These are phyloP conservation scores for Arthrobotrys sphaeroides DNA, from an alignment of 2,329 filamentous ascomycete species.

Conservation along the genomic window DNA sequence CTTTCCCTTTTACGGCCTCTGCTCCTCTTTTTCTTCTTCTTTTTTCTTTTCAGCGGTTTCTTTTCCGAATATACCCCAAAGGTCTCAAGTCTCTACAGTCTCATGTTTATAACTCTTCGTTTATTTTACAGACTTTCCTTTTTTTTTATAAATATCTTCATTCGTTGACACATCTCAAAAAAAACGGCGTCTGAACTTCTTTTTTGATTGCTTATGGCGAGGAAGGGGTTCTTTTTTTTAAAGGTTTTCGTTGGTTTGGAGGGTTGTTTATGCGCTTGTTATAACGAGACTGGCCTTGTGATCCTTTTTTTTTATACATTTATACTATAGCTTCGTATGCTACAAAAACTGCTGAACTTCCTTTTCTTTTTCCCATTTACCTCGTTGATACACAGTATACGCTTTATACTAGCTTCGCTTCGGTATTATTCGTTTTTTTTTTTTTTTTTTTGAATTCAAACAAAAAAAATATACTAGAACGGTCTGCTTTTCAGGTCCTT, in stretches of 20 bases:
- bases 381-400: not conserved
- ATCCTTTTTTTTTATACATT: conserved; percentile 9
- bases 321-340: conserved; percentile 16
- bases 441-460: too few species aligned
- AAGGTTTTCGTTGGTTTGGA: conserved; percentile 9
- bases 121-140: not conserved
- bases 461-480: not conserved
- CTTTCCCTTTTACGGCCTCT: conserved; percentile 14
- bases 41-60: conserved; percentile 10
- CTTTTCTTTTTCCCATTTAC: not conserved
- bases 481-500: not conserved
- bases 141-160: not conserved
- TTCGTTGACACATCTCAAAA: not conserved
- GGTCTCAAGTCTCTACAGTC: conserved; percentile 14
- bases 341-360: conserved; percentile 10
- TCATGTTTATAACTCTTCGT: conserved; percentile 4
- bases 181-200: conserved; percentile 5
- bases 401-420: not conserved
- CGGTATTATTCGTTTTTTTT: too few species aligned
- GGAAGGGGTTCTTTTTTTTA: conserved; percentile 19
- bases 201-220: conserved; percentile 11
- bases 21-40: not conserved
- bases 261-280: conserved; percentile 7
- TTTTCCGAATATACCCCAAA: conserved; percentile 35
- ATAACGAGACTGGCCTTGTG: conserved; percentile 24